Evolutionary conservation across 2,329 filamentous ascomycete genomes (phyloP), one percentile per base, ranked within the genome.

Genomic region (Lasiodiplodia hormozganensis): DNA sequence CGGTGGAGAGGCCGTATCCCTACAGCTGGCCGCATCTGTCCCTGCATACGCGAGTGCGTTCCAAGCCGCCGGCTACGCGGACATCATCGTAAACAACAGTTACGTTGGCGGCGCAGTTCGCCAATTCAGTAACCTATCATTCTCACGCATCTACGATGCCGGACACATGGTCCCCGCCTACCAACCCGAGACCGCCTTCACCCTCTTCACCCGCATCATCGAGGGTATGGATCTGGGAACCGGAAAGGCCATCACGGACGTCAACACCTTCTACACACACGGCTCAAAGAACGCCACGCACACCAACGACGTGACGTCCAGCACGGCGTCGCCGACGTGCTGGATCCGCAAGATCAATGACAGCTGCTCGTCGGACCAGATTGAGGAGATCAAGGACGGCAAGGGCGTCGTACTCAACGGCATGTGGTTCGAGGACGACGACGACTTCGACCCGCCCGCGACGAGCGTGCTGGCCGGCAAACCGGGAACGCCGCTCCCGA

Each of bases 1-100:
- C 71, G 92, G 93, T n/a, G 92, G 92, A 43, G 86, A 96, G 78
- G 89, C 90, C 1, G 84, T 92, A 52, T 92, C 90, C 2, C 82
- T 79, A 3, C 84, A 85, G 6, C 81, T 93, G 0, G 81, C 84
- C 12, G 79, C 84, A 68, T 69, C 71, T 2, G 62, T 73, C 18
- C 70, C 74, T 2, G 70, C 69, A 21, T 88, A 90, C 71, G 79
- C 83, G 0, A 78, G 80, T 1, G 78, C 81, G 34, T 96, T 95
- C 76, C 81, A 84, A 1, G 77, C 81, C 0, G 89, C 92, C 0
- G 92, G 92, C 0, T 96, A 96, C 76, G 87, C 88, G 0, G 88
- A 90, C 16, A 88, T 96, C 70, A 82, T 89, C 14, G 88, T 92
- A 51, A 92, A 93, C 75, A 85, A 84, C 31, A 84, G 85, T 7